These are phyloP conservation scores for Coniochaeta hoffmannii DNA, from an alignment of 2,329 filamentous ascomycete genomes.

Conservation along the genomic window DNA sequence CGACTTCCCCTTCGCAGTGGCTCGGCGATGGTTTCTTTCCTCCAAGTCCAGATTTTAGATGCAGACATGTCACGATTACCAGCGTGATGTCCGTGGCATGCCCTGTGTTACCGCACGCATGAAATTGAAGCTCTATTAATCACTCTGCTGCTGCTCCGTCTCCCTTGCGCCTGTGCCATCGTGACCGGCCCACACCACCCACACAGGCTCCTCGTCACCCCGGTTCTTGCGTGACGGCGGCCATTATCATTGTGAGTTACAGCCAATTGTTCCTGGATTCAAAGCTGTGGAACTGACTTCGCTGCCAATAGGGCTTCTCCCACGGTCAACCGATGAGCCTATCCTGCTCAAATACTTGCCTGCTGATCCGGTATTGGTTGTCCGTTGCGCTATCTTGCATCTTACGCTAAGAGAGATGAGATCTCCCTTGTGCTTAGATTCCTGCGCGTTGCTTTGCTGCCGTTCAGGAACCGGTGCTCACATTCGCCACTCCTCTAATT, in stretches of 20 bases:
- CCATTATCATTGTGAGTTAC: neutral
- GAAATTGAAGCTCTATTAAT: neutral
- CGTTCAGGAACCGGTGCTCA: too few relatives aligned
- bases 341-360: neutral
- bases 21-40: too few relatives aligned
- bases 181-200: neutral
- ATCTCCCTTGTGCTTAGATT: too few relatives aligned
- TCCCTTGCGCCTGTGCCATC: neutral
- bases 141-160: neutral
- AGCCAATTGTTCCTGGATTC: neutral
- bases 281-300: neutral
- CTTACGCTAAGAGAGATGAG: too few relatives aligned
- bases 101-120: too few relatives aligned
- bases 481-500: too few relatives aligned
- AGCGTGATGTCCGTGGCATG: neutral
- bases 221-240: neutral
- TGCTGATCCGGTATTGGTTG: neutral
- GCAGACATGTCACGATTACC: neutral
- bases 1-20: too few relatives aligned
- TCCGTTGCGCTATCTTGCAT: too few relatives aligned
- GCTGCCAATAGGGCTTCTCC: neutral
- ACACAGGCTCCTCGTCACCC: neutral
- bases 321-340: neutral
- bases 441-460: too few relatives aligned
- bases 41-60: too few relatives aligned